Evolutionary conservation across 371 early-diverging fungal species (phyloP).

Genomic region (Mucor piriformis): DNA sequence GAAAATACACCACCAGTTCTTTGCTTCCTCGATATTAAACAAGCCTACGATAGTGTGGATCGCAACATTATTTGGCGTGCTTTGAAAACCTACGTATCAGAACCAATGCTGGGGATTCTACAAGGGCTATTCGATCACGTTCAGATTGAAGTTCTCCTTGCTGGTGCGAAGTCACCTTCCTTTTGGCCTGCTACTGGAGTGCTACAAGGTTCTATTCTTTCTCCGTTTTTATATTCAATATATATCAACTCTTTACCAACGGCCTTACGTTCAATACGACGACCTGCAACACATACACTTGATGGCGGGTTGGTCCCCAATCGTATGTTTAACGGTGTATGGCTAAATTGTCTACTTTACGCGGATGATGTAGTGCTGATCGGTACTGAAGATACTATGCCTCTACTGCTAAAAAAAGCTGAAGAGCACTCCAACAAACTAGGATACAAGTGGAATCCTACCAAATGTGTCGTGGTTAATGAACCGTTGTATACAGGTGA

Average conservation of each 20-base stretch:
- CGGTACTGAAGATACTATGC: neutral
- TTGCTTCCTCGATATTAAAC: conserved; percentile 24
- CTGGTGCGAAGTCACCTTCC: neutral
- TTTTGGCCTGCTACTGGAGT: conserved; percentile 21
- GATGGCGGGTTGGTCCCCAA: neutral
- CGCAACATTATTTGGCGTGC: conserved; percentile 15
- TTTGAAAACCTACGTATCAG: neutral
- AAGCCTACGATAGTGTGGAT: conserved; percentile 25
- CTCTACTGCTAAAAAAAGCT: neutral
- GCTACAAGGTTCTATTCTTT: conserved; percentile 25
- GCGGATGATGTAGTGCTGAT: conserved; percentile 23
- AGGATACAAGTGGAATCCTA: conserved; percentile 20
- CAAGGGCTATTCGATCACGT: conserved; percentile 17
- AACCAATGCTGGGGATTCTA: conserved; percentile 6
- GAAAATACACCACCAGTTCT: conserved; percentile 7
- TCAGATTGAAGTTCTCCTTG: conserved; percentile 1
- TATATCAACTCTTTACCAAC: conserved; percentile 25
- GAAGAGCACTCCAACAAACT: conserved; percentile 6
- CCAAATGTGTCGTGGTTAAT: conserved; percentile 13
- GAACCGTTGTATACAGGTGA: neutral
- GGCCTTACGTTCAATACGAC: neutral
- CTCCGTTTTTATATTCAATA: conserved; percentile 19
- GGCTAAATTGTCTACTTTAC: conserved; percentile 6
- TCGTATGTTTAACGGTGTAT: neutral
- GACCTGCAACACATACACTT: no score